phyloP scores from a whole-genome alignment of 495 filamentous ascomycete genomes.

The Neurospora africana region DNA sequence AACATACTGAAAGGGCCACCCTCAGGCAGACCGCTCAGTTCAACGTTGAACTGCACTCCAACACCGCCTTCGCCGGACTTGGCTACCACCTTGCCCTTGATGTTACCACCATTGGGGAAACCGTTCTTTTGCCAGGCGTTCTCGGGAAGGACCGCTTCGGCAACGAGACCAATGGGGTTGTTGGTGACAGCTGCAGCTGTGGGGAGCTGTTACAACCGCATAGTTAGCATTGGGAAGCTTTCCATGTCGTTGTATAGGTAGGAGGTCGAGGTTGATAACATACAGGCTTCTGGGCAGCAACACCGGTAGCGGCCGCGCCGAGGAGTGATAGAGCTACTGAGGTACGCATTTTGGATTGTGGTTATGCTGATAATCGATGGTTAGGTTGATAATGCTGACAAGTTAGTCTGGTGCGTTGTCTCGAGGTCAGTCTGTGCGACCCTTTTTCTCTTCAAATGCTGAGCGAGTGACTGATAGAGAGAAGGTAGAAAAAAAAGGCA shows the following conservation, averaged over 20 bases:
- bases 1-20: slow-evolving; percentile 64
- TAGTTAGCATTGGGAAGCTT: slow-evolving; percentile 10
- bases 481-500: background rate
- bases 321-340: background rate
- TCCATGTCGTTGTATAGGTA: background rate
- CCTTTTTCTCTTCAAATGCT: background rate
- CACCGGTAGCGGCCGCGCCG: background rate
- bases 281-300: background rate
- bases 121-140: slow-evolving; percentile 34
- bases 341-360: slow-evolving; percentile 1
- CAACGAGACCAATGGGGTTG: slow-evolving; percentile 52
- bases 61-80: slow-evolving; percentile 42
- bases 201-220: slow-evolving; percentile 28
- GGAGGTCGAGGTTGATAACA: slow-evolving; percentile 1
- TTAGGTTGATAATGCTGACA: background rate
- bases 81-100: slow-evolving; percentile 54
- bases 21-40: slow-evolving; percentile 55
- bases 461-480: background rate
- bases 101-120: slow-evolving; percentile 40
- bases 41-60: slow-evolving; percentile 53
- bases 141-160: slow-evolving; percentile 49
- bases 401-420: background rate
- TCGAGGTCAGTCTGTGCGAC: background rate
- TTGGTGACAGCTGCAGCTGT: slow-evolving; percentile 47
- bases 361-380: background rate